These are phyloP conservation scores for Aegle marmelos DNA, from an alignment of 345 rosid genomes.

Conservation along the genomic window DNA sequence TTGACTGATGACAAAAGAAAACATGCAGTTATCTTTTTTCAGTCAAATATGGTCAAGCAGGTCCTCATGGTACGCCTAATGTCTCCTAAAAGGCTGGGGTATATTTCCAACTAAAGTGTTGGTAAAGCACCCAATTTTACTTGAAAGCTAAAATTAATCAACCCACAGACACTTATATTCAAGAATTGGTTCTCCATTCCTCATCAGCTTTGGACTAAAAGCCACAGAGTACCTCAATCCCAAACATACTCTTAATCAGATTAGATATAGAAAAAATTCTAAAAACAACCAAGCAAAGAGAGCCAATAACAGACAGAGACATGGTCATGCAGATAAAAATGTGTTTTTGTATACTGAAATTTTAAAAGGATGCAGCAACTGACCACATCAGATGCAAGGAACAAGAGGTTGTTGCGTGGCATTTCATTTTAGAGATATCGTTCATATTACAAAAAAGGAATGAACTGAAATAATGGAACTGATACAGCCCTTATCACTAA, in stretches of 20 bases:
- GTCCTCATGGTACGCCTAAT: neutral
- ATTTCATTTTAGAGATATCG: neutral
- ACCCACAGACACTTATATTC: no score
- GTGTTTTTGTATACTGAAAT: neutral
- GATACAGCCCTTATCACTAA: neutral
- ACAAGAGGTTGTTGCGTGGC: neutral
- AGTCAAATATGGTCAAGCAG: neutral
- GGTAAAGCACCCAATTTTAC: no score
- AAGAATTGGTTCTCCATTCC: no score
- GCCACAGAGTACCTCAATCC: no score
- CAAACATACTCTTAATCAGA: neutral
- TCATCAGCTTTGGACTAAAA: no score
- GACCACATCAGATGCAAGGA: neutral
- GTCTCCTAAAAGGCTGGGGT: neutral
- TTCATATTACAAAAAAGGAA: neutral
- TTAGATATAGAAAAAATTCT: neutral
- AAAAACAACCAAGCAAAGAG: neutral
- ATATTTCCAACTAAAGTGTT: no score
- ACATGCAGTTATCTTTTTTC: neutral
- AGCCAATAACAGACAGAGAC: neutral
- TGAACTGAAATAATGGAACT: neutral
- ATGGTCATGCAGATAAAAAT: neutral
- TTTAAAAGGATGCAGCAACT: neutral
- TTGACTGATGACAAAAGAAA: neutral
- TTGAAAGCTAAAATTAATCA: no score